Evolutionary conservation across 768 basidiomycete species (phyloP), one percentile per base, ranked within the genome.

Genomic region (Termitomyces sp.): DNA sequence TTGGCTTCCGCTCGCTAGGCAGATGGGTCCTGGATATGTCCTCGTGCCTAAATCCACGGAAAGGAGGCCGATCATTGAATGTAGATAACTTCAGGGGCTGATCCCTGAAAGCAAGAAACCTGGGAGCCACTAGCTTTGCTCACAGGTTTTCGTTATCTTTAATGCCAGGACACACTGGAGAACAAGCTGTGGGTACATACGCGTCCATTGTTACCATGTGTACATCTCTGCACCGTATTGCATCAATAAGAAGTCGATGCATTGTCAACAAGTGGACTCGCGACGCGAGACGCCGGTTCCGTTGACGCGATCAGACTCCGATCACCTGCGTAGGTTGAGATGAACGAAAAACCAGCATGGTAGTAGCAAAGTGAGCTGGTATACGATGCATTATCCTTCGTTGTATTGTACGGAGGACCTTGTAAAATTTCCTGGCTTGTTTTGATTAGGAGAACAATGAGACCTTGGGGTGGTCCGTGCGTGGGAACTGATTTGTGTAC

Each of bases 381-480:
- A 44, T 14, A n/a, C 35, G 10, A 4, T 6, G 10, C 25, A 45
- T 9, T 27, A 23, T 14, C 23, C 23, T 25, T 25, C 9, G 34
- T 49, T 35, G 34, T 37, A 37, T 37, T 37, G 32, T 17, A 9
- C 2, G 34, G 5, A 35, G 32, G 21, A 9, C 11, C 35, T 16
- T 10, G 21, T 25, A 25, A 37, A 23, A 16, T 9, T 47, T 23
- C 12, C 7, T 14, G 48, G 16, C 34, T 32, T 11, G 48, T 16
- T 35, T 4, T 23, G 16, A 25, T 11, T 17, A 6, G 23, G 11
- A 7, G 25, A 40, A 40, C 50, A 38, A 27, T 40, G 11, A 29
- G n/a, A 12, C 7, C 11, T 5, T 1, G 41, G 9, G 12, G 38
- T 66, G 76, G 75, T 72, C 76, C 58, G 76, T 77, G 76, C 76